Evolutionary conservation across 805 yeast species (phyloP).

Genomic region (Kregervanrija pseudodelftensis): DNA sequence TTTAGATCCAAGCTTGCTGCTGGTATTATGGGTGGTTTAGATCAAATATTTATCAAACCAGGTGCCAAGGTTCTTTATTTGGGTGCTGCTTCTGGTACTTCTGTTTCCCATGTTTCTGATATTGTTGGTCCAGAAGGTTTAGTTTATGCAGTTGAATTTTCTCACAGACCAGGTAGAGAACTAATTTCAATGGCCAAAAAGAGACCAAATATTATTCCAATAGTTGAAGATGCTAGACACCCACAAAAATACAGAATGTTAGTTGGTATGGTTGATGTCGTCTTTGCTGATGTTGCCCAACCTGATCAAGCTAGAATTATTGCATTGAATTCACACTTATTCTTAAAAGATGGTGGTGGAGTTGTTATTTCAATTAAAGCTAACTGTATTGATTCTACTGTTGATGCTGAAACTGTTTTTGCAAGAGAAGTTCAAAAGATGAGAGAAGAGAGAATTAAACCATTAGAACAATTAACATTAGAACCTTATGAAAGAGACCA

Average conservation of each 20-base stretch:
- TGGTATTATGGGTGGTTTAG: conserved; percentile 99
- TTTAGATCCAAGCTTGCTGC: conserved; percentile 99
- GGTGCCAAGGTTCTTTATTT: conserved; percentile 95
- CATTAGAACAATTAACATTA: conserved; percentile 95
- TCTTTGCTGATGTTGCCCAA: conserved; percentile 99
- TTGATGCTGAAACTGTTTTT: conserved; percentile 98
- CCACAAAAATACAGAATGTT: conserved; percentile 99
- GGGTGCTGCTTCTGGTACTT: conserved; percentile 99
- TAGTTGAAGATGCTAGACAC: conserved; percentile 99
- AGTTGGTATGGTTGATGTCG: conserved; percentile 97
- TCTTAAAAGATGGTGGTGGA: conserved; percentile 97
- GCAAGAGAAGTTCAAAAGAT: conserved; percentile 99
- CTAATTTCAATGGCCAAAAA: conserved; percentile 99
- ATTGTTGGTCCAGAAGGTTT: conserved; percentile 98
- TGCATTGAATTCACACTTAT: conserved; percentile 95
- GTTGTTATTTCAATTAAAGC: conserved; percentile 99
- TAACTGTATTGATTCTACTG: conserved; percentile 99
- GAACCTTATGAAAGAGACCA: conserved; percentile 99
- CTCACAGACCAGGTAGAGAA: conserved; percentile 99
- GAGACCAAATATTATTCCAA: conserved; percentile 98
- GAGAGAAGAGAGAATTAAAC: conserved; percentile 98
- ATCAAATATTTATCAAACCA: conserved; percentile 94
- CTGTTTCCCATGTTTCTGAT: conserved; percentile 97
- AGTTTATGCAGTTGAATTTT: conserved; percentile 98
- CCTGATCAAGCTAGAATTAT: conserved; percentile 99